Base-by-base conservation (phyloP, 257 asterid species). In the Sherardia arvensis region DNA sequence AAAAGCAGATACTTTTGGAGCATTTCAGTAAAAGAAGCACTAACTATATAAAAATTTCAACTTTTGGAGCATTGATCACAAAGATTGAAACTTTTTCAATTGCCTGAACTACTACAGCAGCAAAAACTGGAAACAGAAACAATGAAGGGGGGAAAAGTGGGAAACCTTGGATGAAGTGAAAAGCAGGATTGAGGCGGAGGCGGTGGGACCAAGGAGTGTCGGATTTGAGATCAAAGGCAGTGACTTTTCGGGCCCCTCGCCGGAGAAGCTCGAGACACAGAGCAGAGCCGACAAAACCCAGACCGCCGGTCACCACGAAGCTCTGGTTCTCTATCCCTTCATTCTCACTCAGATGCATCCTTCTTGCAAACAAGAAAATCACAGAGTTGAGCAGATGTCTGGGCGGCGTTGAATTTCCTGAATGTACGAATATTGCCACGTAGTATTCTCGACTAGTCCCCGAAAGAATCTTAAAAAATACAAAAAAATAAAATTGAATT, bases 271-370 rank as follows among this genome's bases (percentile, higher is more conserved):
- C 97, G 59, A 82, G 71, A 81, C 99, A 89, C 74, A 92, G 97
- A 48, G 96, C 83, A 21, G 99, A 74, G 27, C 99, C 99, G 11
- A 92, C 86, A 61, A 82, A 87, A 43, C 99, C 97, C 67, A 87
- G 79, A 57, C 96, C 99, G 56, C 96, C 99, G 0, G 94, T 92
- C 8, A 92, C 97, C 56, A 87, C 87, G 62, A 92, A 92, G 70
- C 74, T 76, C 22, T 80, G 76, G 23, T 81, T 77, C 80, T 92
- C 95, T 5, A 92, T 85, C 27, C 99, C 99, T 71, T 92, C 99
- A 69, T 85, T 87, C 82, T 92, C 99, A 78, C 96, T 92, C 68
- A 89, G 77, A 84, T 92, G 91, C 99, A 92, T 92, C 68, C 71
- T 65, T 9, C 32, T n/a, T 30, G 26, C 56, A 43, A n/a, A 3